Evolutionary conservation across 306 rosid genomes (phyloP).

Genomic region (Malus fusca): DNA sequence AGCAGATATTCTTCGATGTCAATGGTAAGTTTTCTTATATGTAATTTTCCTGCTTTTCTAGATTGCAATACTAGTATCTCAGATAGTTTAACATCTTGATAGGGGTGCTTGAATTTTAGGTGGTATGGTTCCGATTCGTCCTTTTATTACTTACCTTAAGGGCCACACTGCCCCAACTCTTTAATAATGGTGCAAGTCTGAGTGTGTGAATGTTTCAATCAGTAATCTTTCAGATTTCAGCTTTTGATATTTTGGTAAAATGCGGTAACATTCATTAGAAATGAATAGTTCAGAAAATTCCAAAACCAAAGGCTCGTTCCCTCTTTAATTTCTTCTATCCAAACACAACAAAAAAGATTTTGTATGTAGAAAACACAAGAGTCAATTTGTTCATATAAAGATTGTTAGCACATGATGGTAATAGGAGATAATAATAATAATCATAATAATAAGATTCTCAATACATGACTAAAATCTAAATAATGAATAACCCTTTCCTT

Average conservation of each 20-base stretch:
- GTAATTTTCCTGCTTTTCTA: neutral
- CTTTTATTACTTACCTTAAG: neutral
- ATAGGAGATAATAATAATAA: neutral
- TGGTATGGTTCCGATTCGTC: neutral
- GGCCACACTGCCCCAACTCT: neutral
- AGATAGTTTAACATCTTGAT: neutral
- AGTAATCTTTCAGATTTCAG: neutral
- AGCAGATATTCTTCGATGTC: constrained; percentile 94
- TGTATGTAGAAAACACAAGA: neutral
- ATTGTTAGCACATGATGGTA: neutral
- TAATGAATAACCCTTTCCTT: neutral
- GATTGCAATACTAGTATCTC: neutral
- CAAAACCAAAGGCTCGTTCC: neutral
- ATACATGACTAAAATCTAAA: no score
- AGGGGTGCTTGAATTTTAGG: neutral
- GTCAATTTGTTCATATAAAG: neutral
- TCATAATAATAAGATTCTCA: neutral
- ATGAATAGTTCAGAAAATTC: neutral
- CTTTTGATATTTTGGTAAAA: neutral
- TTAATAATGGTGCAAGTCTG: neutral
- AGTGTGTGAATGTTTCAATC: neutral
- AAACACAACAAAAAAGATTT: no score
- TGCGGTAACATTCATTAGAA: neutral
- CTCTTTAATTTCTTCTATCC: neutral
- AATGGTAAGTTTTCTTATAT: constrained; percentile 48